Evolutionary conservation across 1,284 basidiomycete species (phyloP), one percentile per base, ranked within the genome.

Genomic region (Moesziomyces globuligerus): DNA sequence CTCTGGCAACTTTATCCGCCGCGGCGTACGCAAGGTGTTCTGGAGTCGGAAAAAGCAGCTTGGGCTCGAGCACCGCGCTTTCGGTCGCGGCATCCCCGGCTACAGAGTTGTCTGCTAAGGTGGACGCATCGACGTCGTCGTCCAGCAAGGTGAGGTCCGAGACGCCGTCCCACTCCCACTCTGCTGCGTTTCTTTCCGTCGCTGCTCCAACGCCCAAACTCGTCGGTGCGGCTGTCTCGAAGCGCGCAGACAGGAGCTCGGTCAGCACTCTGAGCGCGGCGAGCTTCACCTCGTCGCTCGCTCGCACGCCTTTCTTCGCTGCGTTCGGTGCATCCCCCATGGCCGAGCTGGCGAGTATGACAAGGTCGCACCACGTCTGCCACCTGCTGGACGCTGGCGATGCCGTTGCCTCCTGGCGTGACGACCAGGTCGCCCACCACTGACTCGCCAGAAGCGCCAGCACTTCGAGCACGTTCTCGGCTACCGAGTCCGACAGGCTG

Each of bases 111-210:
- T 5, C 8, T 41, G 20, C 11, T 18, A 13, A 7, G 15, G 15
- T 34, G 6, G 7, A 15, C 3, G 10, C 24, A 3, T 17, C 43
- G 1, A 24, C 29, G 1, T 39, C 36, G 7, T 75, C 72, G 37
- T 76, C 76, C 18, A 80, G 39, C 3, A 44, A 34, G 2, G 79
- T 79, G 5, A 81, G 67, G 1, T 79, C 76, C 1, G 75, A 76
- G 1, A 62, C 64, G 9, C 80, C 80, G 36, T 81, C 80, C 80
- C 80, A 81, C 29, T 81, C 80, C 78, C 76, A 81, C 5, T 60
- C 71, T 9, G 18, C 40, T 10, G 42, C 40, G 3, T 48, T 29
- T 8, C 36, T 11, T 25, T 24, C 21, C 26, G 34, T 9, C 15
- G 20, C 29, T 0, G 1, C 8, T 7, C 17, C 20, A 3, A 5